These are phyloP conservation scores for Colletotrichum melonis DNA, from an alignment of 2,329 filamentous ascomycete genomes.

Conservation along the genomic window DNA sequence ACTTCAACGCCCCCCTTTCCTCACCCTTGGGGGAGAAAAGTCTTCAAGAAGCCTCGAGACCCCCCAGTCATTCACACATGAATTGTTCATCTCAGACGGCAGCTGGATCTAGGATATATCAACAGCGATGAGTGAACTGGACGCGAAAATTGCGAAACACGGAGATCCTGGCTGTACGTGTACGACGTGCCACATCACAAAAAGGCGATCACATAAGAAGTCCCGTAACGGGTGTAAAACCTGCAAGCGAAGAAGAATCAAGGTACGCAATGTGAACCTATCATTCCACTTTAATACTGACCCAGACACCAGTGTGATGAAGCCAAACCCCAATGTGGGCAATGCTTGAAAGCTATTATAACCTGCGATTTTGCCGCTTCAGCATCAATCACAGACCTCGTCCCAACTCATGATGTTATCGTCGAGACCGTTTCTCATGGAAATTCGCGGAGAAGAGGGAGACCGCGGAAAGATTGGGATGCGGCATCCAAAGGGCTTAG, in stretches of 20 bases:
- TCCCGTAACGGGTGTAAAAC: constrained; percentile 39
- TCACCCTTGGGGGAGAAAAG: neutral
- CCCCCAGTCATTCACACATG: neutral
- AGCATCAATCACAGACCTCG: neutral
- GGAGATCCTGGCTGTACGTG: constrained; percentile 14
- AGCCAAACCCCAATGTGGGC: constrained; percentile 14
- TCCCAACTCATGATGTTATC: neutral
- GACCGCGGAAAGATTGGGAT: constrained; percentile 6
- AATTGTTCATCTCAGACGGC: neutral
- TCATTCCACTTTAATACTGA: neutral
- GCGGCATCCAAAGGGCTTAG: neutral
- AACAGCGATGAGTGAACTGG: neutral
- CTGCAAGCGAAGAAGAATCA: constrained; percentile 40
- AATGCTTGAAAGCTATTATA: constrained; percentile 17
- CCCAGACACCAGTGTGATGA: constrained; percentile 16
- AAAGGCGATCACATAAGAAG: constrained; percentile 33
- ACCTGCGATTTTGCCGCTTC: constrained; percentile 8
- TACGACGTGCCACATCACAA: constrained; percentile 25
- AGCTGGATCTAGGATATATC: neutral
- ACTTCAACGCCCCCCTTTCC: neutral
- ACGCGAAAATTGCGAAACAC: neutral
- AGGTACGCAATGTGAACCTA: constrained; percentile 3
- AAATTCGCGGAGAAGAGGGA: neutral
- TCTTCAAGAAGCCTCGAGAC: neutral
- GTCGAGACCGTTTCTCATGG: neutral